Conservation (phyloP, 768 basidiomycete species). For the Rhizopogon roseolus region DNA sequence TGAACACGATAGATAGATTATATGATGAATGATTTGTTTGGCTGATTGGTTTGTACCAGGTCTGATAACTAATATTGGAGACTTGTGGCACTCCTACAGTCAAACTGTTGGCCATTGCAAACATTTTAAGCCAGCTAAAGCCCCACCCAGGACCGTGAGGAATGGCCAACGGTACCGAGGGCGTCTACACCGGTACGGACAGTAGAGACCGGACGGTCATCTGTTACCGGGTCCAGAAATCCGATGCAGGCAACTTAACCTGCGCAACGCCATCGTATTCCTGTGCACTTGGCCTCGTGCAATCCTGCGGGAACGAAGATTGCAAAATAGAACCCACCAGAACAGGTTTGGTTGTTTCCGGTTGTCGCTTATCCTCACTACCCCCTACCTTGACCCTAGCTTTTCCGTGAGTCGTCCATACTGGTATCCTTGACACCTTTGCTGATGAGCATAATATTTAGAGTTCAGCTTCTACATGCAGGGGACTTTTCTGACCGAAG, state of each 20-base stretch:
- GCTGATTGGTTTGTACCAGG: too few relatives aligned
- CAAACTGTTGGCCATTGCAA: too few relatives aligned
- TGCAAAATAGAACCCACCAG: neutral
- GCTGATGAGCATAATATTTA: neutral
- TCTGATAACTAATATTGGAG: too few relatives aligned
- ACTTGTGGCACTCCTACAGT: too few relatives aligned
- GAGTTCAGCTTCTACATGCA: neutral
- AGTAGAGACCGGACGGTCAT: neutral
- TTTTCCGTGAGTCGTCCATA: neutral
- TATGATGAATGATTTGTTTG: too few relatives aligned
- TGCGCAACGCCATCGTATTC: neutral
- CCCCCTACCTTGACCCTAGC: neutral
- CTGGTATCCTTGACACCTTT: neutral
- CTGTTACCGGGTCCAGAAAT: neutral
- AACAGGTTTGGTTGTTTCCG: neutral
- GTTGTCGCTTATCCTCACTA: neutral
- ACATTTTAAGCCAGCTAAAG: too few relatives aligned
- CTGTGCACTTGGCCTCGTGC: slow-evolving; percentile 1
- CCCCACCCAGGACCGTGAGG: too few relatives aligned
- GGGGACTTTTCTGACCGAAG: neutral
- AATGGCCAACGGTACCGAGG: neutral
- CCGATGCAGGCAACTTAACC: neutral
- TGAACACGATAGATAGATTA: too few relatives aligned
- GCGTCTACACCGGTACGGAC: neutral
- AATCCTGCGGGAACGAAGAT: neutral